These are phyloP conservation scores for Globisporangium camurandrum DNA, from an alignment of 352 stramenopile species.

Conservation along the genomic window DNA sequence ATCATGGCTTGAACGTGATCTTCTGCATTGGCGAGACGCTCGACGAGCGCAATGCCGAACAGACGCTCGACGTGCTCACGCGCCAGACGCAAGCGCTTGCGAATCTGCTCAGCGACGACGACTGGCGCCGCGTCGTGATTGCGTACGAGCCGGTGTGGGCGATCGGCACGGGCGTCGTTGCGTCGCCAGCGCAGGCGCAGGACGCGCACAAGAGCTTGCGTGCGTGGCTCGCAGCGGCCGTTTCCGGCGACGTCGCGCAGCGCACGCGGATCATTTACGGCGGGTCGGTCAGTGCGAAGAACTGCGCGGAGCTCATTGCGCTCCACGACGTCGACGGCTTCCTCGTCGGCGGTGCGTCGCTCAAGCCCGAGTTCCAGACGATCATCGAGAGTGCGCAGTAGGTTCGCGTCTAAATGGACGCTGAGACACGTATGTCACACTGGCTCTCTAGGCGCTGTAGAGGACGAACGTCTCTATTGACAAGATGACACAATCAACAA, in stretches of 20 bases:
- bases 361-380: conserved; percentile 89
- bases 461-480: too few species aligned
- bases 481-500: too few species aligned
- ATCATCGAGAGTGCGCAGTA: conserved; percentile 21
- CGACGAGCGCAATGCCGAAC: conserved; percentile 50
- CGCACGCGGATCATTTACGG: conserved; percentile 59
- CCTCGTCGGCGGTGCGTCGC: conserved; percentile 90
- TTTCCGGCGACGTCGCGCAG: conserved; percentile 32
- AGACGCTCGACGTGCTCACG: conserved; percentile 76
- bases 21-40: conserved; percentile 89
- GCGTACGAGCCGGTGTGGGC: conserved; percentile 91
- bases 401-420: too few species aligned
- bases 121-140: conserved; percentile 65
- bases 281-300: conserved; percentile 64
- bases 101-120: conserved; percentile 56
- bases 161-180: conserved; percentile 87
- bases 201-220: conserved; percentile 51
- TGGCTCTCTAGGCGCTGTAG: too few species aligned
- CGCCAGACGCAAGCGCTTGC: conserved; percentile 85
- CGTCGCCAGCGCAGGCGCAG: conserved; percentile 86
- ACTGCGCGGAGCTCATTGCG: conserved; percentile 51
- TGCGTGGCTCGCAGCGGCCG: conserved; percentile 26
- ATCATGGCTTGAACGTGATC: conserved; percentile 71
- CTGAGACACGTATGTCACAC: too few species aligned
- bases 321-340: conserved; percentile 88